Evolutionary conservation across 2,329 filamentous ascomycete genomes (phyloP).

Genomic region (Alternaria ventricosa): DNA sequence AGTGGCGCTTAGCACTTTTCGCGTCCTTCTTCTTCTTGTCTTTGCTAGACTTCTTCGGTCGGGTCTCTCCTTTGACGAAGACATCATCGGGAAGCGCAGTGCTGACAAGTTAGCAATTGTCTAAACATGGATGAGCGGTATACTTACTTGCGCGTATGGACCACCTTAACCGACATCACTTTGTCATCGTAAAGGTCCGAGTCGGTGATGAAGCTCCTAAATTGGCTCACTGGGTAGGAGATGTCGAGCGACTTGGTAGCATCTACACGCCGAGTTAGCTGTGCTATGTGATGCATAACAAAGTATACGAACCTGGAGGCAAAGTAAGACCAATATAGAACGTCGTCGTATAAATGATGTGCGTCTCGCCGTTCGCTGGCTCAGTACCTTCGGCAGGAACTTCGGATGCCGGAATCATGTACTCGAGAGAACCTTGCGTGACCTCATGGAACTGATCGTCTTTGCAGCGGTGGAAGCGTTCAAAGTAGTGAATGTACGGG

Average conservation of each 20-base stretch:
- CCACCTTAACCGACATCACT: conserved; percentile 79
- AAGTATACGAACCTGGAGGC: conserved; percentile 66
- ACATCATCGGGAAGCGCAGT: conserved; percentile 89
- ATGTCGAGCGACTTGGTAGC: conserved; percentile 76
- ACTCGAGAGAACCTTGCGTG: conserved; percentile 66
- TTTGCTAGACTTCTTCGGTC: conserved; percentile 54
- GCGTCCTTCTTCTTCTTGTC: conserved; percentile 43
- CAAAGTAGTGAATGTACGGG: conserved; percentile 91
- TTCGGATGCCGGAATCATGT: conserved; percentile 60
- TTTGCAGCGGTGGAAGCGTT: conserved; percentile 76
- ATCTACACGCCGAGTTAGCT: conserved; percentile 41
- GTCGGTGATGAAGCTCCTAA: conserved; percentile 79
- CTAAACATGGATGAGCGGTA: background rate
- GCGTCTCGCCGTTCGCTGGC: conserved; percentile 47
- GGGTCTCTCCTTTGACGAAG: conserved; percentile 76
- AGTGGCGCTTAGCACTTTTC: conserved; percentile 51
- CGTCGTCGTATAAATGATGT: conserved; percentile 81
- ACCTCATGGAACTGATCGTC: conserved; percentile 67
- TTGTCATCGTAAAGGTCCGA: conserved; percentile 78
- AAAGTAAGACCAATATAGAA: conserved; percentile 93
- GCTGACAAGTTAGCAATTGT: conserved; percentile 56
- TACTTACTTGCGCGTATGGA: conserved; percentile 84
- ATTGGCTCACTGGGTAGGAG: conserved; percentile 81
- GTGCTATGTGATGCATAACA: background rate
- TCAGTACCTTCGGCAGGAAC: conserved; percentile 54